Conservation (phyloP, 768 basidiomycete species). For the Lentinula edodes region DNA sequence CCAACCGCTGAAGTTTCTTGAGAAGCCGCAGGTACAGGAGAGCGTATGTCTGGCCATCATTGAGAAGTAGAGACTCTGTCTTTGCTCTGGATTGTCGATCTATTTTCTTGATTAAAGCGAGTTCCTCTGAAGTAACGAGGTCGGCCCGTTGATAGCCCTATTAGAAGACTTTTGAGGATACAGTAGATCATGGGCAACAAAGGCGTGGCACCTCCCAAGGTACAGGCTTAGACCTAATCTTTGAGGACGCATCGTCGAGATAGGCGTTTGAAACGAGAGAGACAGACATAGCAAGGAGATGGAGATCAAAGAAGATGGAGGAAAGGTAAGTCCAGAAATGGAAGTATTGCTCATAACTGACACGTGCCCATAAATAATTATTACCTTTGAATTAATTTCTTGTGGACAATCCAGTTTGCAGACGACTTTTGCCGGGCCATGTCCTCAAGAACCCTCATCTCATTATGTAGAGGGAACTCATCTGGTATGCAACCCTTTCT, state of each 20-base stretch:
- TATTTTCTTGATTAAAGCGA: constrained; percentile 83
- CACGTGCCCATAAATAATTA: neutral
- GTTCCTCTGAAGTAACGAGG: constrained; percentile 82
- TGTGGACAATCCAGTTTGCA: too few species aligned
- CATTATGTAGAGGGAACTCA: constrained; percentile 24
- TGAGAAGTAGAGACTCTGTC: constrained; percentile 71
- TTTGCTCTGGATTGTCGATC: constrained; percentile 74
- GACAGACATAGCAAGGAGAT: constrained; percentile 50
- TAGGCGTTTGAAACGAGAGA: constrained; percentile 76
- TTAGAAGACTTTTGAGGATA: constrained; percentile 4
- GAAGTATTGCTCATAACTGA: neutral
- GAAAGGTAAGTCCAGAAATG: neutral
- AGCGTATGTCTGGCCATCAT: constrained; percentile 81
- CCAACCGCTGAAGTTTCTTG: constrained; percentile 75
- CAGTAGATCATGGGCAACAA: too few species aligned
- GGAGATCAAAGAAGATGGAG: neutral
- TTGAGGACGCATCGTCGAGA: constrained; percentile 82
- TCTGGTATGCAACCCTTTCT: constrained; percentile 16
- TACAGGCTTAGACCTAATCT: constrained; percentile 85
- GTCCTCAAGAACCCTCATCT: constrained; percentile 28
- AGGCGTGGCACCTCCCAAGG: constrained; percentile 81
- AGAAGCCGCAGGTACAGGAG: constrained; percentile 86
- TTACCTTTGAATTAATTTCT: neutral
- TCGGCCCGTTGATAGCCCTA: constrained; percentile 95
- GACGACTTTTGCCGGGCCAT: constrained; percentile 9